A percentile compares a stretch with the other conserved stretches of the same genome.
Conservation (phyloP, 805 yeast genomes). For the Wickerhamomyces bovis region DNA sequence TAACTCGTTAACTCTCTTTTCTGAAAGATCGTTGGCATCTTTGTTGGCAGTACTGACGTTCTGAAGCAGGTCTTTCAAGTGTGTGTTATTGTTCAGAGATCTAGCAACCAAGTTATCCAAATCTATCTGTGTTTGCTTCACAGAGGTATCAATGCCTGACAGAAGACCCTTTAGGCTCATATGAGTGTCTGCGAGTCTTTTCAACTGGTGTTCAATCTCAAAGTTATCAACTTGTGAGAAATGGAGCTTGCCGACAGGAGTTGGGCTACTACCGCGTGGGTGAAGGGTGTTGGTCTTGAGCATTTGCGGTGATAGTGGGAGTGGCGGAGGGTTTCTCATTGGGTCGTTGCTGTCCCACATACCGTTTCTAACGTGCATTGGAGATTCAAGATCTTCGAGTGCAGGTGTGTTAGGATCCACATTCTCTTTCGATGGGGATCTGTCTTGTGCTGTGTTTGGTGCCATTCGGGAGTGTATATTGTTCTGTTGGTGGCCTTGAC, state of each 20-base stretch:
- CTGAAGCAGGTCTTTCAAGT: slow-evolving; percentile 21
- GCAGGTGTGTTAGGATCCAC: slow-evolving; percentile 11
- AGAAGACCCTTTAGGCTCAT: slow-evolving; percentile 26
- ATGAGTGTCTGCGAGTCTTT: slow-evolving; percentile 25
- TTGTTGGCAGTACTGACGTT: slow-evolving; percentile 9
- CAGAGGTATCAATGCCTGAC: slow-evolving; percentile 19
- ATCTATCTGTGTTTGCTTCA: slow-evolving; percentile 24
- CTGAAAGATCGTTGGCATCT: background rate
- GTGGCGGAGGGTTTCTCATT: slow-evolving; percentile 33
- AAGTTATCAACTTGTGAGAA: slow-evolving; percentile 14
- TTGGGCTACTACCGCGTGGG: slow-evolving; percentile 6
- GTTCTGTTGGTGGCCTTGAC: background rate
- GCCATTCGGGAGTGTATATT: background rate
- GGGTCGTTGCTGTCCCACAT: slow-evolving; percentile 39
- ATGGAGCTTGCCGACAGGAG: slow-evolving; percentile 20
- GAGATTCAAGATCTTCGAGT: slow-evolving; percentile 11
- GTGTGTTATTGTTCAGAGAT: slow-evolving; percentile 23
- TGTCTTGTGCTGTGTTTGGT: background rate
- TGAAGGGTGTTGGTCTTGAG: slow-evolving; percentile 21
- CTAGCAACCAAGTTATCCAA: slow-evolving; percentile 22
- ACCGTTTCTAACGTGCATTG: slow-evolving; percentile 9
- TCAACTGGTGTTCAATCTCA: slow-evolving; percentile 23
- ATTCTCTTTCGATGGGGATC: slow-evolving; percentile 13
- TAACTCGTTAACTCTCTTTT: background rate
- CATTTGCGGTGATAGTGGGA: slow-evolving; percentile 35